Conservation (phyloP, 139 green algal species). For the Chlorella sp. region DNA sequence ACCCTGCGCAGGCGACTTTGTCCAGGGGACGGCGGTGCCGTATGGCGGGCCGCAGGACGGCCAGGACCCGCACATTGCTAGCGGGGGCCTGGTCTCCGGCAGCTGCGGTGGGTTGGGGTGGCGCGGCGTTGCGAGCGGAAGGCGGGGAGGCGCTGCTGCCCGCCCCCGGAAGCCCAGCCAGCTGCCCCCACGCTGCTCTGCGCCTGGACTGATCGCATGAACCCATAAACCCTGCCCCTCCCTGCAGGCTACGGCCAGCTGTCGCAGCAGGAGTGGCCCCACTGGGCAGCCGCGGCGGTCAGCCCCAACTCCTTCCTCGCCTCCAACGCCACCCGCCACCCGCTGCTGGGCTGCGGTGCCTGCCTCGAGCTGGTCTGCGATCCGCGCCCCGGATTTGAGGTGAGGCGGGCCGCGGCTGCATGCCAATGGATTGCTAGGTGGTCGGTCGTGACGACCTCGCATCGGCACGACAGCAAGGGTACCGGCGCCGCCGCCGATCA, state of each 20-base stretch:
- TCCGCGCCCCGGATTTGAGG: neutral
- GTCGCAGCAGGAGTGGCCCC: conserved; percentile 2
- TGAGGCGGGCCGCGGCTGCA: neutral
- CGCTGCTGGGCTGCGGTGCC: conserved; percentile 5
- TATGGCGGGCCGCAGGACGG: conserved; percentile 9
- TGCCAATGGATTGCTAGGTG: neutral
- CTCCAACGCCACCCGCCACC: conserved; percentile 2
- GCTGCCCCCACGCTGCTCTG: neutral
- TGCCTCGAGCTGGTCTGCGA: conserved; percentile 24
- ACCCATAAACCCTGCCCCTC: neutral
- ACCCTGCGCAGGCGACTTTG: neutral
- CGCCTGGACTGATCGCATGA: neutral
- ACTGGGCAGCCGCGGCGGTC: conserved; percentile 4
- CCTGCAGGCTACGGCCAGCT: conserved; percentile 33
- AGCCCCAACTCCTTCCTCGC: neutral
- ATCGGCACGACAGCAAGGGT: no score
- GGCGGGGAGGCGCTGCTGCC: neutral
- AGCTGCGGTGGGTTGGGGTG: conserved; percentile 14
- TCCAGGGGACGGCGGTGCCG: neutral
- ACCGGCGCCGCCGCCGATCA: no score
- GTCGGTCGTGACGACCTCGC: no score
- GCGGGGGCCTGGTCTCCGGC: neutral
- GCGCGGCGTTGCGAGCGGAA: neutral
- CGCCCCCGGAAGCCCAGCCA: neutral
- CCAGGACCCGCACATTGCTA: conserved; percentile 3